Evolutionary conservation across 2,329 filamentous ascomycete species (phyloP), one percentile per base, ranked within the genome.

Genomic region (Biscogniauxia mediterranea): DNA sequence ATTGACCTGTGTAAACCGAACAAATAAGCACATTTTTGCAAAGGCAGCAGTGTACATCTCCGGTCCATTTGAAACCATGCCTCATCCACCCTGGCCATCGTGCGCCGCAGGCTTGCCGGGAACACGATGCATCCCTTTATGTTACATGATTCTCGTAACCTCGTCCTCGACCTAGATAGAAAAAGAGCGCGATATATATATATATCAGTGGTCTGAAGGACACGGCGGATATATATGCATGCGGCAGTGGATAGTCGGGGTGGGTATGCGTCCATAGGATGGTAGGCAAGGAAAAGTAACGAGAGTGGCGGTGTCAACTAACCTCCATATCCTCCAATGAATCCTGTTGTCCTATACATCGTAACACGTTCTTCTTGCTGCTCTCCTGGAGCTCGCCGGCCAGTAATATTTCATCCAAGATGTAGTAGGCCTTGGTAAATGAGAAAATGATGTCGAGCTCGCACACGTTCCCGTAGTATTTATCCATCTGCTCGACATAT

Each of bases 401-500:
- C 69, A 99, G 83, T 67, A 99, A 83, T 64, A 99, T 85, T 80
- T 99, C 95, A 76, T 99, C 95, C 54, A 99, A 87, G 69, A 99
- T 99, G 79, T 98, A 99, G 79, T 99, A 99, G 62, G 95, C 95
- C 79, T 99, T 99, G 71, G 97, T 96, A 78, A 99, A 99, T 76
- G 97, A 98, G 86, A 99, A 99, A 77, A 99, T 99, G 79, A 98
- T 97, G 77, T 98, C 93, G 67, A 99, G 86, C 81, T 99, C 95
- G 88, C 95, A 99, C 62, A 99, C 95, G 77, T 99, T 99, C 78
- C 95, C 95, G 78, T 98, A 99, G 82, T 99, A 99, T 78, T 99
- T 99, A 84, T 99, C 95, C 95, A 99, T 99, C 80, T 99, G 95
- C 79, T 99, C 95, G 74, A 99, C 95, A 77, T 99, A 99, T 79